Evolutionary conservation across 768 basidiomycete species (phyloP), one percentile per base, ranked within the genome.

Genomic region (Suillus variegatus): DNA sequence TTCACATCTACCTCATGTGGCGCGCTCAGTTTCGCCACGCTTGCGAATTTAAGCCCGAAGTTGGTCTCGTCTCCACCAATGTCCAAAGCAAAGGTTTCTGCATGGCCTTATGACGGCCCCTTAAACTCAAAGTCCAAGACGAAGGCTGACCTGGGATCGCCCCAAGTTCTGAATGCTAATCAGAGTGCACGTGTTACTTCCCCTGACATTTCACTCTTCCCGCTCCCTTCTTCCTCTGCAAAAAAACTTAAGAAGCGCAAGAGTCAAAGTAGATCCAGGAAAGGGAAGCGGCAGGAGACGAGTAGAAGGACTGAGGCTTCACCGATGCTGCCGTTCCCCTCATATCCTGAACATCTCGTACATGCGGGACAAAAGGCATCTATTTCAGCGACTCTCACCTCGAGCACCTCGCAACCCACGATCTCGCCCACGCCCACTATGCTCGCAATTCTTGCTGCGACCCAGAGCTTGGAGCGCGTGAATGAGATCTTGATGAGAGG

Each of bases 1-100:
- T 90, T 90, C 68, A 81, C 82, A 1, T 72, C 62, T 4, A 38
- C 72, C 1, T 68, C 68, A 35, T 68, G 65, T 5, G 28, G 36
- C 7, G 73, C 75, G 18, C 64, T 77, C 10, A 55, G 64, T 10
- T 56, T 52, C 25, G 51, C 14, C 5, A 61, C 44, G 54, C 54
- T 6, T 6, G 52, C 22, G 22, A 43, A 32, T 36, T 52, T 16
- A 35, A 35, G 63, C 46, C 66, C 14, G 20, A 35, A 55, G 12
- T n/a, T 55, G 32, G n/a, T 22, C 20, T 51, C 40, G 2, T 41
- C 60, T 47, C n/a, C 22, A 16, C 16, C 54, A n/a, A 32, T 18
- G 28, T 55, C 54, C 32, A 55, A 35, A 20, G 10, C 32, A 35
- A 55, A 6, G 32, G 10, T 6, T 12, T 35, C 12, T 35, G 9